phyloP scores from a whole-genome alignment of 179 eudicot species.

The Vitellaria paradoxa region DNA sequence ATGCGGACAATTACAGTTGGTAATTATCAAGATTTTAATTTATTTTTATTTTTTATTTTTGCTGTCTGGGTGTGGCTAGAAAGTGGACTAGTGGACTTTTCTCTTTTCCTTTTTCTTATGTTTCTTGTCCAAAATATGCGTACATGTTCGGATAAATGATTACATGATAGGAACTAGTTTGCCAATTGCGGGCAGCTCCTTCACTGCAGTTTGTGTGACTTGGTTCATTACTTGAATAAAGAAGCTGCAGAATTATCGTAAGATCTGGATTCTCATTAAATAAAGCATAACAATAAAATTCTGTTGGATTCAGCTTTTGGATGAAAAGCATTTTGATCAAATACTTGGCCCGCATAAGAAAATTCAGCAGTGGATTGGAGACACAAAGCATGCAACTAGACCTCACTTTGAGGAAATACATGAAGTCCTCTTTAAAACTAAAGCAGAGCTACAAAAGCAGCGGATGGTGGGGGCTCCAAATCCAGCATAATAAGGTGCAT shows the following conservation, averaged over 20 bases:
- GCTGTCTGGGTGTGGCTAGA: too few species aligned
- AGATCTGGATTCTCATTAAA: neutral
- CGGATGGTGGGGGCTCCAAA: constrained; percentile 13
- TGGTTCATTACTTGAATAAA: neutral
- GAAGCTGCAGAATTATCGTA: neutral
- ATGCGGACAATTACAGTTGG: too few species aligned
- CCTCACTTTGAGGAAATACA: constrained; percentile 85
- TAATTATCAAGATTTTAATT: too few species aligned
- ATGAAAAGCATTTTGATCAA: constrained; percentile 43
- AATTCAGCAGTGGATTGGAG: constrained; percentile 71
- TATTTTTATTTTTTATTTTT: too few species aligned
- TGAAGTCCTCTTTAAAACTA: constrained; percentile 34
- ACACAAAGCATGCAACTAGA: constrained; percentile 53
- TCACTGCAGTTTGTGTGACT: neutral
- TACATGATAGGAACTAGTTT: too few species aligned
- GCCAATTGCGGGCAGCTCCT: too few species aligned
- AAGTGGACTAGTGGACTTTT: too few species aligned
- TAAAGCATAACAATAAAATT: neutral
- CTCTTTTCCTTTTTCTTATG: too few species aligned
- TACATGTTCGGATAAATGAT: too few species aligned
- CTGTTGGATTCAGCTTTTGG: constrained; percentile 44
- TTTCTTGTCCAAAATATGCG: too few species aligned
- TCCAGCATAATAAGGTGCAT: neutral
- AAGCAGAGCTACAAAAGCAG: constrained; percentile 43
- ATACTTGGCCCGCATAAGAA: constrained; percentile 62